These are phyloP conservation scores for Smallanthus sonchifolius DNA, from an alignment of 129 eudicot genomes.

Conservation along the genomic window DNA sequence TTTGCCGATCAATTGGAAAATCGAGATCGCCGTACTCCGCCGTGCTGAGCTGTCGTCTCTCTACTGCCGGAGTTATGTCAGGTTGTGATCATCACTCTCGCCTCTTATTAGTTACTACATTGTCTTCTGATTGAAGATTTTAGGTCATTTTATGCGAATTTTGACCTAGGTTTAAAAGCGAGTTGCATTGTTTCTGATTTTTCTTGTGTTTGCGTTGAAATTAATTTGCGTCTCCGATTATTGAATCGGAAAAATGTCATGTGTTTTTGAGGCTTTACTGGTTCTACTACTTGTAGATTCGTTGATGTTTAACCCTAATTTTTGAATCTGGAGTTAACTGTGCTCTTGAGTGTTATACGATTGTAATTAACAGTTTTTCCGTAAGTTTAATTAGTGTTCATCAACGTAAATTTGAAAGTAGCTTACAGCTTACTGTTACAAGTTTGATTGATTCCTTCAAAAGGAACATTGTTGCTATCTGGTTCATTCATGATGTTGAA, in stretches of 20 bases:
- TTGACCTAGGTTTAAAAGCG: not conserved
- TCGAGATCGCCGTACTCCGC: constrained; percentile 14
- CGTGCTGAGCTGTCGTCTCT: constrained; percentile 10
- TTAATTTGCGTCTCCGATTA: not conserved
- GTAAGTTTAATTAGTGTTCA: constrained; percentile 3
- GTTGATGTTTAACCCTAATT: not conserved
- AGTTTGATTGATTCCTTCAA: not conserved
- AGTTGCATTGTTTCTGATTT: not conserved
- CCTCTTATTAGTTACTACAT: not conserved
- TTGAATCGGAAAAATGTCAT: not conserved
- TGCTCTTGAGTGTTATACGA: not conserved
- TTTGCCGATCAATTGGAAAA: constrained; percentile 19
- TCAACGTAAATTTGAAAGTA: not conserved
- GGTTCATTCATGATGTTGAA: not conserved
- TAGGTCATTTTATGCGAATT: not conserved
- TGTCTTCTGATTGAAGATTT: constrained; percentile 2
- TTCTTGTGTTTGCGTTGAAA: not conserved
- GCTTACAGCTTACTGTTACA: not conserved
- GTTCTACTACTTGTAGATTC: not conserved
- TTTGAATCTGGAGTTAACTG: not conserved
- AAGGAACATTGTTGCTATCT: constrained; percentile 7
- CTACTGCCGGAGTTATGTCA: constrained; percentile 28
- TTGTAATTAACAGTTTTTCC: constrained; percentile 3
- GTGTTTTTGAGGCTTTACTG: not conserved
- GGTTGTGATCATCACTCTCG: constrained; percentile 27